phyloP scores from a whole-genome alignment of 1,284 basidiomycete species.

The Ustilago trichophora region DNA sequence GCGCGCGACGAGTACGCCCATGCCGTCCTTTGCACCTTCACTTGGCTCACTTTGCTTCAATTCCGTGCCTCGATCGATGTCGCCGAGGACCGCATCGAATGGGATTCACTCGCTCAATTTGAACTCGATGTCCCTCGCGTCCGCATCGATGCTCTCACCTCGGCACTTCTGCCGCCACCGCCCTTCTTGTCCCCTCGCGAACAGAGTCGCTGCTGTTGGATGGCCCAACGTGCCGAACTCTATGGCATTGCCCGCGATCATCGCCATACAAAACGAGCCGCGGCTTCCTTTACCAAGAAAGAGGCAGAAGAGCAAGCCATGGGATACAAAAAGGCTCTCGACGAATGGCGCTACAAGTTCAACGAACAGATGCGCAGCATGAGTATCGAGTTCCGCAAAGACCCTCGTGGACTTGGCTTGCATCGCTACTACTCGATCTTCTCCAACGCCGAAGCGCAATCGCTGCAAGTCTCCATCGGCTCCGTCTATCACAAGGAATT shows the following conservation, averaged over 20 bases:
- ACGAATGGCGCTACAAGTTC: constrained; percentile 45
- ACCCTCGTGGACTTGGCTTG: constrained; percentile 34
- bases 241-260: constrained; percentile 30
- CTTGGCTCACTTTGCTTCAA: constrained; percentile 36
- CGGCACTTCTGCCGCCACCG: constrained; percentile 26
- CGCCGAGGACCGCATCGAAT: constrained; percentile 41
- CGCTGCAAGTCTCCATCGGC: constrained; percentile 31
- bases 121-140: constrained; percentile 20
- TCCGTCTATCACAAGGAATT: constrained; percentile 42
- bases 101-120: constrained; percentile 36
- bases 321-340: constrained; percentile 33
- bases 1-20: constrained; percentile 30
- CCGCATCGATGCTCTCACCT: constrained; percentile 11
- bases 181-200: constrained; percentile 35
- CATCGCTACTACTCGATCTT: constrained; percentile 45
- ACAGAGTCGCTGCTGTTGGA: constrained; percentile 43
- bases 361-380: constrained; percentile 45
- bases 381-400: constrained; percentile 31
- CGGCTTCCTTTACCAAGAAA: constrained; percentile 22
- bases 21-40: constrained; percentile 39
- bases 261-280: constrained; percentile 35
- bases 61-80: constrained; percentile 39
- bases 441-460: constrained; percentile 32
- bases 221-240: constrained; percentile 39
- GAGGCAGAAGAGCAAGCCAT: constrained; percentile 34